These are phyloP conservation scores for Colletotrichum sp. DNA, from an alignment of 2,329 filamentous ascomycete species.

Conservation along the genomic window DNA sequence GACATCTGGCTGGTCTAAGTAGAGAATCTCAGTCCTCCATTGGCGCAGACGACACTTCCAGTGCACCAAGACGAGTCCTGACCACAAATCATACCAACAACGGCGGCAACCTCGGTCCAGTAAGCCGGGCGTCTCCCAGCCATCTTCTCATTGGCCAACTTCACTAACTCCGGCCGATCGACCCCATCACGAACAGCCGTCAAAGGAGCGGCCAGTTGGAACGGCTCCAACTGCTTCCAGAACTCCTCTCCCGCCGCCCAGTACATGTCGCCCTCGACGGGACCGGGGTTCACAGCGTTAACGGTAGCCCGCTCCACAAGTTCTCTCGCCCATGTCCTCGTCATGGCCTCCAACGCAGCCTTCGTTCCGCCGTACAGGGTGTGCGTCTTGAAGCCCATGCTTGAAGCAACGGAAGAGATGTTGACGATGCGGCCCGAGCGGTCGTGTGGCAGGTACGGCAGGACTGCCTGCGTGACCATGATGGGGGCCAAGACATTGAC, in stretches of 20 bases:
- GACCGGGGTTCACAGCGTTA: constrained; percentile 62
- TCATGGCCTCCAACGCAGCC: constrained; percentile 63
- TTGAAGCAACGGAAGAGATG: constrained; percentile 51
- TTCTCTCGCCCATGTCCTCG: constrained; percentile 63
- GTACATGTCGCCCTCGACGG: constrained; percentile 59
- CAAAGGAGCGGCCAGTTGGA: neutral
- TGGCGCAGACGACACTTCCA: constrained; percentile 79
- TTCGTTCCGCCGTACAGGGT: constrained; percentile 62
- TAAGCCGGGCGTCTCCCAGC: constrained; percentile 67
- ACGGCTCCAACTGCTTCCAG: neutral
- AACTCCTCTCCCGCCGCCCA: neutral
- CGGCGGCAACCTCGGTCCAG: constrained; percentile 73
- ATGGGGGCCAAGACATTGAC: constrained; percentile 85
- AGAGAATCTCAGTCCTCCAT: constrained; percentile 68
- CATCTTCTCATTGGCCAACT: constrained; percentile 21
- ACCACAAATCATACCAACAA: constrained; percentile 77
- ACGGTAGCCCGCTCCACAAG: constrained; percentile 57
- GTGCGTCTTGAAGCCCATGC: constrained; percentile 56
- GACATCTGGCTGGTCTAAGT: neutral
- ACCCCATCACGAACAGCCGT: neutral
- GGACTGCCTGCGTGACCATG: constrained; percentile 74
- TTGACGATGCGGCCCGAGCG: constrained; percentile 63
- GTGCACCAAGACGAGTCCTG: constrained; percentile 78
- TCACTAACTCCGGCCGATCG: constrained; percentile 18
- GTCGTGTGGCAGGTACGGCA: constrained; percentile 71